Evolutionary conservation across 441 rosid genomes (phyloP), one percentile per base, ranked within the genome.

Genomic region (Gossypium lobatum): DNA sequence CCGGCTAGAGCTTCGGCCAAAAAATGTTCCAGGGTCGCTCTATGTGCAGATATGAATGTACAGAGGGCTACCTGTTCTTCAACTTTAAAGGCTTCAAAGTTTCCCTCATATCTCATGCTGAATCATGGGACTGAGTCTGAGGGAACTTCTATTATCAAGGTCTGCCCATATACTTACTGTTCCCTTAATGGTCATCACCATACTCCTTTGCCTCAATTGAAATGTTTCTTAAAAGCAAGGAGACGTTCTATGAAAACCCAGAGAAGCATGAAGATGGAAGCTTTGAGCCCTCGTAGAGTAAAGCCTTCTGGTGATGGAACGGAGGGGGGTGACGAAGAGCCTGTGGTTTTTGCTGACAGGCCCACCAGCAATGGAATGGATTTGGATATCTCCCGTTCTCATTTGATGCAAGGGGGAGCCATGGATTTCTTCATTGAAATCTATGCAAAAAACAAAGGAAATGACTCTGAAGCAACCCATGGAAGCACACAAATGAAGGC

Each of bases 21-120:
- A 54, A 87, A 76, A 72, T 80, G 85, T 73, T 78, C 92, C 68
- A 74, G 77, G 34, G 83, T 80, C 75, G 90, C 81, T 75, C 25
- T 89, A 10, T 80, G 88, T 74, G 73, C 77, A 11, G 88, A 88
- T 60, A 62, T 81, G 73, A 48, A 80, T 70, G 72, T 77, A 34
- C 89, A 85, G 80, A 89, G 81, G 80, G 82, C 88, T 82, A 95
- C 99, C 23, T 95, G 99, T 81, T 93, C 97, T 79, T 93, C 99
- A 0, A 85, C 97, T 66, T 76, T 89, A 54, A 95, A 95, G 85
- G 97, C 90, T 63, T 86, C 90, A 0, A 93, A 90, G 71, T 90
- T 90, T 71, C 95, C 97, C 2, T 57, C 80, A 45, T 88, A 86
- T 80, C 84, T 95, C 71, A 76, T 59, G 86, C 91, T 91, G 75